Evolutionary conservation across 1,284 basidiomycete genomes (phyloP).

Genomic region (Leccinum solheimii): DNA sequence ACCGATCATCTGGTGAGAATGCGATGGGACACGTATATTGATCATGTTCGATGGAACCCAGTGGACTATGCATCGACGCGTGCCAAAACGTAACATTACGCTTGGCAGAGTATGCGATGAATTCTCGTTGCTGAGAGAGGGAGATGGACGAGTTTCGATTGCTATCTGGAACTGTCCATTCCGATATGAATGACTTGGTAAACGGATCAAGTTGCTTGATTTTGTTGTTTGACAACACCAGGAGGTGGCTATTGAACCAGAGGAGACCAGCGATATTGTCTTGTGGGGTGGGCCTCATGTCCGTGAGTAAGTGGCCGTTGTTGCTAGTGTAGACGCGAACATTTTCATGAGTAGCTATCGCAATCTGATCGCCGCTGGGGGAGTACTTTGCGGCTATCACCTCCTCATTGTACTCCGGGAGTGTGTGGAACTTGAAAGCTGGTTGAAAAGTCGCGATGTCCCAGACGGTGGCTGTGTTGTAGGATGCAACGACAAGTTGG

Average conservation of each 20-base stretch:
- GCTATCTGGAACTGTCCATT: neutral
- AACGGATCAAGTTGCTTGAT: neutral
- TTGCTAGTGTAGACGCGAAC: slow-evolving; percentile 2
- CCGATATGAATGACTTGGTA: neutral
- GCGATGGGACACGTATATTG: neutral
- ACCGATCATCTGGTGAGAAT: neutral
- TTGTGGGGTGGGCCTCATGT: neutral
- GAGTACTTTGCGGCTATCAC: slow-evolving; percentile 5
- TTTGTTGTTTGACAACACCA: neutral
- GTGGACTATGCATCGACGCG: neutral
- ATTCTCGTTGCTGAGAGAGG: neutral
- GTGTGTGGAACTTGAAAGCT: neutral
- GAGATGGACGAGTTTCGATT: neutral
- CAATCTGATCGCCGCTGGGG: slow-evolving; percentile 1
- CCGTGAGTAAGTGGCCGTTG: neutral
- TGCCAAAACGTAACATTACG: neutral
- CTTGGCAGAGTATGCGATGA: neutral
- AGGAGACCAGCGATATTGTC: neutral
- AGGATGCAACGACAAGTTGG: neutral
- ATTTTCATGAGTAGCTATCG: neutral
- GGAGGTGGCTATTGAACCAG: slow-evolving; percentile 1
- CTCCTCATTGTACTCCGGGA: neutral
- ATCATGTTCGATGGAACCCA: too few relatives aligned
- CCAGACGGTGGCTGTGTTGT: neutral
- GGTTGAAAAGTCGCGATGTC: neutral